A percentile compares a stretch with the other conserved stretches of the same genome.
Evolutionary conservation across 345 rosid genomes (phyloP).

Genomic region (Garcia nutans): DNA sequence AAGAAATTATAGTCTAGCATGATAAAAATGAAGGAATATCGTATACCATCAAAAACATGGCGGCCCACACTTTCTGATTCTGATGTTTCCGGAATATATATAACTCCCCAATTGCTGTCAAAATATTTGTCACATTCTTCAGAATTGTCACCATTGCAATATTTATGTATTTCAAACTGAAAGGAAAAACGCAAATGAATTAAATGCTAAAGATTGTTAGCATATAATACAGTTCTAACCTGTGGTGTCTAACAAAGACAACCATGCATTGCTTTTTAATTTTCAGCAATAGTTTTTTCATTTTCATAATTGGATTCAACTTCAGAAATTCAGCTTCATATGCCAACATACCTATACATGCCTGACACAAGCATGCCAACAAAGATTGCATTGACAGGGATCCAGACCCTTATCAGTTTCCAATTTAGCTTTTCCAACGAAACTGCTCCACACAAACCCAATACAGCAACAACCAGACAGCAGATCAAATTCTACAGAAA

Average conservation of each 20-base stretch:
- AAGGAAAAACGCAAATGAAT: conserved; percentile 27
- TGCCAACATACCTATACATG: conserved; percentile 68
- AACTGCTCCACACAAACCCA: conserved; percentile 53
- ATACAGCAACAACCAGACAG: conserved; percentile 56
- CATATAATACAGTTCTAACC: background rate
- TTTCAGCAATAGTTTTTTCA: background rate
- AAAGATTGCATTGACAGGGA: conserved; percentile 87
- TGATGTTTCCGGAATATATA: conserved; percentile 83
- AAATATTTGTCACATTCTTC: conserved; percentile 90
- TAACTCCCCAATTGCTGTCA: conserved; percentile 83
- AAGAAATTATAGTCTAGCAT: background rate
- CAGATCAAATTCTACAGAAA: conserved; percentile 74
- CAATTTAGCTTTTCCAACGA: conserved; percentile 77
- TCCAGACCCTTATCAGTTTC: conserved; percentile 78
- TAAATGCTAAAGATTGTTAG: background rate
- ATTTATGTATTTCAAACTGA: conserved; percentile 86
- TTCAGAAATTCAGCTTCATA: background rate
- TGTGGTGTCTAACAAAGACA: background rate
- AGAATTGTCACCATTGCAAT: conserved; percentile 95
- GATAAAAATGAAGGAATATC: background rate
- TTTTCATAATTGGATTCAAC: background rate
- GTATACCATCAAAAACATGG: conserved; percentile 88
- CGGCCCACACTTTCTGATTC: conserved; percentile 87
- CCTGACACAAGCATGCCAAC: conserved; percentile 94
- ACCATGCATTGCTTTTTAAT: background rate